Evolutionary conservation across 2,329 filamentous ascomycete genomes (phyloP), one percentile per base, ranked within the genome.

Genomic region (Geosmithia putterillii): DNA sequence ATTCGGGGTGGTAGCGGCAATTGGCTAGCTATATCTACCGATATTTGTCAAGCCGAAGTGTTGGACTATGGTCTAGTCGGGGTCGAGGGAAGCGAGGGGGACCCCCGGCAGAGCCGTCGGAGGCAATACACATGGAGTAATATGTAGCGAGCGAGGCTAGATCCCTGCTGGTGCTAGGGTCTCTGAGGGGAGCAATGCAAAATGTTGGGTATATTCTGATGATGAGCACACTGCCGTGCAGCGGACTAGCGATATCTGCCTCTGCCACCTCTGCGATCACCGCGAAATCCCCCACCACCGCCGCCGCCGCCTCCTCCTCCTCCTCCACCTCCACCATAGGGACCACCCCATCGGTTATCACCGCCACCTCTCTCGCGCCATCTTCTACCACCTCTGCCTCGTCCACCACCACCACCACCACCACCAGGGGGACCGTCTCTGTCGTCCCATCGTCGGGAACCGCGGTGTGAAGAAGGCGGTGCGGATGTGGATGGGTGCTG

Each of bases 401-500:
- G 49, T 12, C 52, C 41, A 2, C 47, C 43, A 6, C 51, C 47
- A 14, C 46, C 43, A 9, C 48, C 42, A 5, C 50, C 47, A 10
- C 49, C 44, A 6, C 48, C 44, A 21, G 43, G 38, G 28, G 43
- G 20, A 34, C 47, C 32, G 15, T 40, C 35, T 22, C 43, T 35
- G 19, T 51, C 52, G 44, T 41, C 53, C 51, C 38, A 17, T 23
- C 45, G n/a, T n/a, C n/a, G 25, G n/a, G 41, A 22, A n/a, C n/a
- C n/a, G n/a, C n/a, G n/a, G n/a, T n/a, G n/a, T 10, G 38, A 39
- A 4, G 38, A 20, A 10, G 38, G 18, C 14, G 19, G 18, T 22
- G 28, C 14, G 35, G 39, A 7, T 40, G 38, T 19, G n/a, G n/a
- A n/a, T n/a, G 19, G 38, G 9, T 51, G 49, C 12, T 50, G 50